Evolutionary conservation across 257 asterid genomes (phyloP), one percentile per base, ranked within the genome.

Genomic region (Marsdenia floribunda): DNA sequence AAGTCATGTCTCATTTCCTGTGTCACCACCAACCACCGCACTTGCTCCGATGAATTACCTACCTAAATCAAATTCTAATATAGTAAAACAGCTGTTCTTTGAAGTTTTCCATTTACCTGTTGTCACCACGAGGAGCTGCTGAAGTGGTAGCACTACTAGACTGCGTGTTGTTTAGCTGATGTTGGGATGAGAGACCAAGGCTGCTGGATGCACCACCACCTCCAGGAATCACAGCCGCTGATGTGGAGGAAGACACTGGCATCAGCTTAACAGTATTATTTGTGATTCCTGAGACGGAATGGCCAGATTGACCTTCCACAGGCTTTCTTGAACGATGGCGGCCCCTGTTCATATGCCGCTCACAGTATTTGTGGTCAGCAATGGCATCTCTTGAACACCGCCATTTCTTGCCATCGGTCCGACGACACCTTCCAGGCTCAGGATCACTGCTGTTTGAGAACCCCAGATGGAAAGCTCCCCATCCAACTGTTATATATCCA

Each of bases 321-420:
- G 96, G 99, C 99, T 95, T 95, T 95, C 99, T 95, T 95, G 99
- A 95, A 92, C 99, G 98, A 73, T 92, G 99, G 80, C 99, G 99
- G 84, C 99, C 98, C 78, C 99, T 80, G 83, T 95, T 95, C 89
- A 95, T 89, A 71, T 95, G 99, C 71, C 99, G 93, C 81, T 95
- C 99, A 74, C 99, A 95, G 77, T 92, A 95, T 63, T 95, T 95
- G 83, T 92, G 96, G 38, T 95, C 98, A 2, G 88, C 86, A 14
- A 92, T 94, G 3, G 97, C 98, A 55, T 95, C 99, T 76, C 90
- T 84, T 6, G 99, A 89, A 91, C 99, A 92, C 89, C 99, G 92
- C 99, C 99, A 95, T 77, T 95, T 95, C 86, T 92, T 92, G 71
- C 99, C 99, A 75, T 95, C 99, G 3, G 99, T 95, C 54, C 99